A percentile compares a stretch with the other conserved stretches of the same genome.
These are phyloP conservation scores for Micractinium conductrix DNA, from an alignment of 139 green algal species.

Conservation along the genomic window DNA sequence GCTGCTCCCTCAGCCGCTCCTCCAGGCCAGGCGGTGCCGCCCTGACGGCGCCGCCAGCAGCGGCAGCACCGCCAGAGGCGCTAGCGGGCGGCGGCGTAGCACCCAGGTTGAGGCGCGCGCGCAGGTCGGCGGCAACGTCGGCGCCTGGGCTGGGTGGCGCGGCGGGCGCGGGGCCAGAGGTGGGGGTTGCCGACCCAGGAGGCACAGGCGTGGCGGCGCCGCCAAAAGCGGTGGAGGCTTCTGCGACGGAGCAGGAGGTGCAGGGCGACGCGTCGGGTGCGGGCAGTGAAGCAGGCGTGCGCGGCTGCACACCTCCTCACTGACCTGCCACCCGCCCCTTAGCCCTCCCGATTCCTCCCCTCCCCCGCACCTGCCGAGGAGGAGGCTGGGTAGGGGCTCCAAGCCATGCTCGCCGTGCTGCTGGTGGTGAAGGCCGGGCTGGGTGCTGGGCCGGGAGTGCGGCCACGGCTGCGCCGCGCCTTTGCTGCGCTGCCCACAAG, in stretches of 20 bases:
- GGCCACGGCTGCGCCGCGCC: neutral
- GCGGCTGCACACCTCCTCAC: neutral
- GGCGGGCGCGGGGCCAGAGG: neutral
- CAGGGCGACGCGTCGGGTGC: neutral
- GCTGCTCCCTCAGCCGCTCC: neutral
- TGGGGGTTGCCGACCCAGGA: neutral
- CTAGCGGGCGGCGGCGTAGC: neutral
- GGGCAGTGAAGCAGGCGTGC: neutral
- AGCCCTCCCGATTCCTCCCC: no score
- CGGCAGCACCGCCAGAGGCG: no score
- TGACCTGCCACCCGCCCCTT: no score
- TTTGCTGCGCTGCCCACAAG: neutral
- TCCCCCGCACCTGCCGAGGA: no score
- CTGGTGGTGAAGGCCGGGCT: conserved; percentile 18
- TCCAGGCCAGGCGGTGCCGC: neutral
- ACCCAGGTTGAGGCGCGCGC: neutral
- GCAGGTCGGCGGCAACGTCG: conserved; percentile 17
- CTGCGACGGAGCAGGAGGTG: neutral
- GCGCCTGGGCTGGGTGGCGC: neutral
- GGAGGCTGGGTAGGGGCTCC: conserved; percentile 16
- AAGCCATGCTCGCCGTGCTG: conserved; percentile 21
- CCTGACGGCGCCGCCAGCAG: no score
- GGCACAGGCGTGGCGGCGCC: neutral
- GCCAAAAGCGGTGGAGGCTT: neutral
- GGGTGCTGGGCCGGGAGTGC: conserved; percentile 7